phyloP scores from a whole-genome alignment of 345 rosid genomes.

The Salix arbutifolia region DNA sequence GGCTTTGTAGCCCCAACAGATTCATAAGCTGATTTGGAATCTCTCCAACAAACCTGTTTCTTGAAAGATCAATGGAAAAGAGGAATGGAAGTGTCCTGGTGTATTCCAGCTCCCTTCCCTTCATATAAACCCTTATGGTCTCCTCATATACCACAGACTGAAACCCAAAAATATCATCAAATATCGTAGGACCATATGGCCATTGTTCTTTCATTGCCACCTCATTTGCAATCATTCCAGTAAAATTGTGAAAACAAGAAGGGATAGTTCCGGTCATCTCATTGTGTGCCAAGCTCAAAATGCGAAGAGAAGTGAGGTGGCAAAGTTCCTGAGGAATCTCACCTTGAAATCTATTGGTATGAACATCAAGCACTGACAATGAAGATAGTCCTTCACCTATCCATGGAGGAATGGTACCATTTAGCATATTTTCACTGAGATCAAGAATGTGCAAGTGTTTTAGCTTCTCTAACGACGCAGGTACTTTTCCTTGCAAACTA shows the following conservation, averaged over 20 bases:
- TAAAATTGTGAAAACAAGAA: constrained; percentile 7
- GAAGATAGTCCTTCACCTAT: constrained; percentile 4
- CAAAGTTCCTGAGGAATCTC: constrained; percentile 9
- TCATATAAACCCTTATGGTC: background rate
- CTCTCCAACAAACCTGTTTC: constrained; percentile 22
- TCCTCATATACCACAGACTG: constrained; percentile 2
- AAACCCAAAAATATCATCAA: background rate
- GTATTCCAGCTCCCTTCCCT: constrained; percentile 4
- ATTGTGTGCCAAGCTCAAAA: constrained; percentile 13
- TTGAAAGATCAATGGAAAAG: constrained; percentile 18
- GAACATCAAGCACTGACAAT: background rate
- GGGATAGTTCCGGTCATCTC: constrained; percentile 12
- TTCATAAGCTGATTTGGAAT: constrained; percentile 28
- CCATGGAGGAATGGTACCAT: constrained; percentile 9
- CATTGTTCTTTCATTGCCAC: background rate
- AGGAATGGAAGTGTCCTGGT: constrained; percentile 4
- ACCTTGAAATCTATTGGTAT: constrained; percentile 4
- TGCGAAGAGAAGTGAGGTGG: background rate
- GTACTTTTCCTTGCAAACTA: constrained; percentile 4
- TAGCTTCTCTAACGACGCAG: constrained; percentile 5
- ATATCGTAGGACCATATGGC: background rate
- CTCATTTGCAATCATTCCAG: background rate
- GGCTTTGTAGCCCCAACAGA: constrained; percentile 13
- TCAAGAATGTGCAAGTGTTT: background rate
- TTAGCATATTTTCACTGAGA: constrained; percentile 11